Percentiles rank a stretch among this genome's conserved stretches.
phyloP scores from a whole-genome alignment of 192 early-diverging fungal species.

The Coemansia interrupta region DNA sequence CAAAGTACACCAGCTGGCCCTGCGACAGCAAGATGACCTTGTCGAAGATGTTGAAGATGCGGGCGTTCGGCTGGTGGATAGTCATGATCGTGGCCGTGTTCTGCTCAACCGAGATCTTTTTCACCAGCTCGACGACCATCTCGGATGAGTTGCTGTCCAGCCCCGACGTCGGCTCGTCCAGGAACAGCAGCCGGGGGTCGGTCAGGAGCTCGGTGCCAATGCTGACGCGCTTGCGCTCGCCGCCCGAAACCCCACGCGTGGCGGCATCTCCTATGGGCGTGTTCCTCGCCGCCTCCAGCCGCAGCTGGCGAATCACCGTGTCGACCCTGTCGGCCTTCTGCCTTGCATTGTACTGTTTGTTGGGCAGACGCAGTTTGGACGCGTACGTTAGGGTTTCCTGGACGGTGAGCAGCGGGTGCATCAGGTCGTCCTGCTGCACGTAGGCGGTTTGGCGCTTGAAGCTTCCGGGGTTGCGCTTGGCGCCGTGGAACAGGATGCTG shows the following conservation, averaged over 20 bases:
- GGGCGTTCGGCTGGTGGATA: slow-evolving; percentile 86
- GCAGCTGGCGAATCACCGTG: slow-evolving; percentile 60
- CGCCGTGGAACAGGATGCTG: slow-evolving; percentile 54
- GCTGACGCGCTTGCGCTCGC: slow-evolving; percentile 55
- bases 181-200: slow-evolving; percentile 56
- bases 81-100: slow-evolving; percentile 74
- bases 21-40: slow-evolving; percentile 67
- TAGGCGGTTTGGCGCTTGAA: slow-evolving; percentile 48
- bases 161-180: slow-evolving; percentile 62
- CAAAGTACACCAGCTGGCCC: slow-evolving; percentile 63
- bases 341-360: slow-evolving; percentile 39
- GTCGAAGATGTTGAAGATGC: slow-evolving; percentile 81
- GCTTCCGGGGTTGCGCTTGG: slow-evolving; percentile 20
- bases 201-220: slow-evolving; percentile 53
- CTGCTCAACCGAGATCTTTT: slow-evolving; percentile 54
- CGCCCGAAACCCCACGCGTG: slow-evolving; percentile 54
- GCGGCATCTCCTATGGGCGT: slow-evolving; percentile 52
- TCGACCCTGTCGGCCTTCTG: slow-evolving; percentile 62
- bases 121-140: slow-evolving; percentile 60
- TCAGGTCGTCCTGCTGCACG: slow-evolving; percentile 57
- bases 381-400: slow-evolving; percentile 72
- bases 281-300: slow-evolving; percentile 58
- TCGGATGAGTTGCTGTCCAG: slow-evolving; percentile 70
- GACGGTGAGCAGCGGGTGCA: slow-evolving; percentile 66
- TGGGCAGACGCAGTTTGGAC: slow-evolving; percentile 65